phyloP scores from a whole-genome alignment of 164 flowering plant genomes.

The Annona cherimola region DNA sequence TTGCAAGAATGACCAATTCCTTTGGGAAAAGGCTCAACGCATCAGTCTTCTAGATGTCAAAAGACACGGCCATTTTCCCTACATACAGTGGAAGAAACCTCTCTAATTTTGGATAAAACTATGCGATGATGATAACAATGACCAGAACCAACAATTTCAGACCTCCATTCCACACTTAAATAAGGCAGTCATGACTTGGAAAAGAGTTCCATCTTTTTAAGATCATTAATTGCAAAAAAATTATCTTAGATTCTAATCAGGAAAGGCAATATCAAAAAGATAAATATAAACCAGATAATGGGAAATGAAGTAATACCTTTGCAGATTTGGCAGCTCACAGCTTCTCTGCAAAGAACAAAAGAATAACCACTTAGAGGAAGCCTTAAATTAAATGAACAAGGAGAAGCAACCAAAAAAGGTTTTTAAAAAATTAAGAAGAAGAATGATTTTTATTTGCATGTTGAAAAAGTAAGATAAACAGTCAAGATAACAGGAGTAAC shows the following conservation, averaged over 20 bases:
- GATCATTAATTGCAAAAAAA: neutral
- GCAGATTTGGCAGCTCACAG: conserved; percentile 77
- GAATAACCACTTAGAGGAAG: conserved; percentile 4
- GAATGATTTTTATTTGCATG: neutral
- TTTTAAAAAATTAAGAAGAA: neutral
- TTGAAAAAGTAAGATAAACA: neutral
- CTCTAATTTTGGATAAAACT: neutral
- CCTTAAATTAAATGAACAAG: conserved; percentile 6
- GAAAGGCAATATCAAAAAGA: neutral
- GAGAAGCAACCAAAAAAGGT: neutral
- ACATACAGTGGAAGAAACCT: no score
- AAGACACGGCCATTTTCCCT: no score
- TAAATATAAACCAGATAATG: neutral
- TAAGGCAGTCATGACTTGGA: neutral
- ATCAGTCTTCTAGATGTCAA: no score
- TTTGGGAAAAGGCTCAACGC: no score
- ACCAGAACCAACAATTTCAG: neutral
- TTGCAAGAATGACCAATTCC: no score
- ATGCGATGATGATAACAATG: neutral
- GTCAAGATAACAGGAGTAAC: neutral
- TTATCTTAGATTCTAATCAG: neutral
- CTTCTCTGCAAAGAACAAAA: conserved; percentile 61
- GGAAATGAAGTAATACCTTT: conserved; percentile 40
- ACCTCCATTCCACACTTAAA: neutral
- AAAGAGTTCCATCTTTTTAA: neutral